Percentiles rank a stretch among this genome's conserved stretches.
Evolutionary conservation across 371 early-diverging fungal genomes (phyloP).

Genomic region (Syncephalastrum contaminatum): DNA sequence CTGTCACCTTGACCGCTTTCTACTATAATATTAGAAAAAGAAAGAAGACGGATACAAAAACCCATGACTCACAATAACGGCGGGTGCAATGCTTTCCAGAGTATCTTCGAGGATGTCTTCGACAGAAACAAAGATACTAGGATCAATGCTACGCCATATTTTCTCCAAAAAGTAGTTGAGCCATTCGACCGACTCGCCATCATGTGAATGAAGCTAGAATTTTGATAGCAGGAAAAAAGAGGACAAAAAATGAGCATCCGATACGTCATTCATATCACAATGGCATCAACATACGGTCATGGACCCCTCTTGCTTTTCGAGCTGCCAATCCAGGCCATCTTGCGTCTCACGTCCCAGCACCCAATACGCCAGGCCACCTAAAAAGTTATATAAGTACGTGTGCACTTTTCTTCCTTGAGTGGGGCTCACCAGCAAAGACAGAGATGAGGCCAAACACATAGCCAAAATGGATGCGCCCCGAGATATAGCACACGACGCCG

Average conservation of each 20-base stretch:
- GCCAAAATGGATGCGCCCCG: constrained; percentile 19
- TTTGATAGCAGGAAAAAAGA: neutral
- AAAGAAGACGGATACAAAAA: neutral
- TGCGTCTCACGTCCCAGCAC: constrained; percentile 17
- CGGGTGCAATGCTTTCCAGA: constrained; percentile 17
- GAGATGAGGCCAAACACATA: constrained; percentile 12
- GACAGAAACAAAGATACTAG: constrained; percentile 21
- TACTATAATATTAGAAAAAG: neutral
- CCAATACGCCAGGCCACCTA: constrained; percentile 21
- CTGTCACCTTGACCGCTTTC: constrained; percentile 29
- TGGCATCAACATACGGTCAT: constrained; percentile 15
- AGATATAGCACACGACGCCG: constrained; percentile 15
- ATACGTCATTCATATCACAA: neutral
- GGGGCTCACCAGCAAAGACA: constrained; percentile 4
- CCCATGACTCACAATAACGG: constrained; percentile 18
- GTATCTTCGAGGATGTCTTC: constrained; percentile 32
- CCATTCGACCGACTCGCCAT: constrained; percentile 32
- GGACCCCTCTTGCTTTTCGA: constrained; percentile 21
- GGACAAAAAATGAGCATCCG: neutral
- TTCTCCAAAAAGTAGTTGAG: constrained; percentile 26
- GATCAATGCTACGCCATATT: constrained; percentile 33
- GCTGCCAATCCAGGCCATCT: constrained; percentile 27
- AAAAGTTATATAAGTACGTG: neutral
- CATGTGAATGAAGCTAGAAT: constrained; percentile 15
- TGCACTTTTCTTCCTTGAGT: neutral